phyloP scores from a whole-genome alignment of 441 rosid genomes.

The Hypseocharis bilobata region DNA sequence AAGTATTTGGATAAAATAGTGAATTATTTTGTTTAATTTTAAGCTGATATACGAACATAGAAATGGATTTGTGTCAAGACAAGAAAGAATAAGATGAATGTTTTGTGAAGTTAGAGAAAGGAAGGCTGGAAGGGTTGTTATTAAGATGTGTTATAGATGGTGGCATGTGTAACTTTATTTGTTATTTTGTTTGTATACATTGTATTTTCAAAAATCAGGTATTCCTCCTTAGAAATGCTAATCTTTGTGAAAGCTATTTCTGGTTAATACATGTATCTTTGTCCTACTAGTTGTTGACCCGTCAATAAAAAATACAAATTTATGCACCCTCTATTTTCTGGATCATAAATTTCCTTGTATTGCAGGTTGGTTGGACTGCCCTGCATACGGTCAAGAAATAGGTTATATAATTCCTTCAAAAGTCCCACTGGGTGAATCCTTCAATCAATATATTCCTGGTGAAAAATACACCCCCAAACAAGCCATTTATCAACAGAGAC shows the following conservation, averaged over 20 bases:
- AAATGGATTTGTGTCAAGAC: too few relatives aligned
- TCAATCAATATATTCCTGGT: conserved; percentile 9
- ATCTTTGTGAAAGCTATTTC: not conserved
- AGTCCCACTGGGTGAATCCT: conserved; percentile 13
- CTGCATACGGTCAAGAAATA: conserved; percentile 9
- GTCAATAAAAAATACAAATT: not conserved
- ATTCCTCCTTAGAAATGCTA: not conserved
- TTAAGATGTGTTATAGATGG: too few relatives aligned
- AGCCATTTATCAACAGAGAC: conserved; percentile 32
- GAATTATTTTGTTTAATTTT: too few relatives aligned
- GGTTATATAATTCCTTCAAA: conserved; percentile 10
- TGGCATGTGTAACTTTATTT: too few relatives aligned
- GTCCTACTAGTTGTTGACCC: not conserved
- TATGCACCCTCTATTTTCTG: not conserved
- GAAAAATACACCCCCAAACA: conserved; percentile 16
- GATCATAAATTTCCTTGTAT: not conserved
- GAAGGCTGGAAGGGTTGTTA: too few relatives aligned
- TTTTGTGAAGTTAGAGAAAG: too few relatives aligned
- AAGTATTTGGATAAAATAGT: too few relatives aligned
- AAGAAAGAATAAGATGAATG: too few relatives aligned
- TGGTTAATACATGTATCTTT: not conserved
- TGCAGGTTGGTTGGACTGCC: conserved; percentile 15
- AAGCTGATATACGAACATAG: too few relatives aligned
- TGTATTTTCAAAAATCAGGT: not conserved
- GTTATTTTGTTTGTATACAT: too few relatives aligned